Base-by-base conservation (phyloP, 176 grass and related monocot species). In the Elymus sibiricus region DNA sequence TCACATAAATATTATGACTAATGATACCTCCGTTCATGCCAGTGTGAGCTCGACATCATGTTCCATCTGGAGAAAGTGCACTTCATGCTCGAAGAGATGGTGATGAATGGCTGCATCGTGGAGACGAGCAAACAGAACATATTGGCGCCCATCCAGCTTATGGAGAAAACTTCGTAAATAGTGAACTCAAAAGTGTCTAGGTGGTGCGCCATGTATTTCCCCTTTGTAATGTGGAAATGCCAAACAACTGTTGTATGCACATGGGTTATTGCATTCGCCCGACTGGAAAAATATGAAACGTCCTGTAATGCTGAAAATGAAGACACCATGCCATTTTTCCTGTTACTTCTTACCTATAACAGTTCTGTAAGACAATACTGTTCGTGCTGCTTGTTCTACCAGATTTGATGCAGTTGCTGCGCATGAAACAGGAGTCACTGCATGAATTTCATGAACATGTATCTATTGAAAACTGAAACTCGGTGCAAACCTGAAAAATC, bases 51-150 rank as follows among this genome's bases (percentile, higher is more conserved):
- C 19, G 97, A 99, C 56, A 94, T 99, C 46, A 99, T 99, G 94
- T 96, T 99, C 82, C 97, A 99, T 86, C 70, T 96, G 75, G 97
- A 99, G 86, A 99, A 94, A 78, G 97, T 94, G 22, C 97, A 99
- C 62, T 99, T 99, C 82, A 96, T 99, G 94, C 91, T 99, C 31
- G 97, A 99, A 92, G 97, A 99, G 84, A 99, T 99, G 94, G 94
- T 99, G 39, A 96, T 99, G 97, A 99, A 99, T 76, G 97, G 92
- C 24, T 96, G 94, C 80, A 94, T 99, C 27, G 97, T 99, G 73
- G 97, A 99, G 86, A 99, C 94, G 38, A 96, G 93, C 81, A 99
- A 99, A 90, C 79, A 88, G 75, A 99, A 96, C 53, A 99, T 96
- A 84, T 90, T 99, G 82, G 81, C 88, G 34, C 94, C 94, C 5